Base-by-base conservation (phyloP, 352 stramenopile genomes). In the Chrysophaeum taylorii region DNA sequence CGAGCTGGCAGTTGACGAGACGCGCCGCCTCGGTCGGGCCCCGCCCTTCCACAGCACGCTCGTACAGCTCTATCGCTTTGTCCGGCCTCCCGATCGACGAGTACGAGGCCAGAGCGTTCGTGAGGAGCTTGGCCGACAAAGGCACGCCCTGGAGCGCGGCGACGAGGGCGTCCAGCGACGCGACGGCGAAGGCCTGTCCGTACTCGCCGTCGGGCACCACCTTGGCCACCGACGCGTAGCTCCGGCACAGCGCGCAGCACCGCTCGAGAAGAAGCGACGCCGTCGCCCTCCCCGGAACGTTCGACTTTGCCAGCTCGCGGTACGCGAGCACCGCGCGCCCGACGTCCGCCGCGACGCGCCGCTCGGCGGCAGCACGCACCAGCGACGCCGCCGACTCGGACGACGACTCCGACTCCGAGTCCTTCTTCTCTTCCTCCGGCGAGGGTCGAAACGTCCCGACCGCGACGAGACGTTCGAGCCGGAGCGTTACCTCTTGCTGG, bases 91-190 rank as follows among this genome's bases (percentile, higher is more conserved):
- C 66, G 4, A 37, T 21, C 21, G 39, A 45, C 0, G 64, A 23
- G 66, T 66, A 64, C 25, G 54, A 31, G 29, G 54, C 27, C 27
- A 71, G 27, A 21, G 66, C 54, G 66, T 71, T 64, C 25, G 41
- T 71, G 27, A 53, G n/a, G 41, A 71, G 48, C 25, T 71, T 60
- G 25, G 52, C 25, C 27, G 27, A 41, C 9, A 63, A 31, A 25
- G 25, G 4, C 27, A 63, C 52, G 48, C 33, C 48, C 7, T 63
- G 27, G 27, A 63, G 52, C 5, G 52, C 33, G 2, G 25, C 27
- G 2, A 63, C 9, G 9, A 63, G 33, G 2, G 52, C 52, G 52
- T 63, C 52, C 7, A 63, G 23, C 9, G 5, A 31, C 5, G 25
- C 52, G 18, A 9, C 18, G 5, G 48, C 48, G 48, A 33, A 18